Percentiles rank a stretch among this genome's conserved stretches.
Evolutionary conservation across 164 flowering plant genomes (phyloP).

Genomic region (Chloranthus sessilifolius): DNA sequence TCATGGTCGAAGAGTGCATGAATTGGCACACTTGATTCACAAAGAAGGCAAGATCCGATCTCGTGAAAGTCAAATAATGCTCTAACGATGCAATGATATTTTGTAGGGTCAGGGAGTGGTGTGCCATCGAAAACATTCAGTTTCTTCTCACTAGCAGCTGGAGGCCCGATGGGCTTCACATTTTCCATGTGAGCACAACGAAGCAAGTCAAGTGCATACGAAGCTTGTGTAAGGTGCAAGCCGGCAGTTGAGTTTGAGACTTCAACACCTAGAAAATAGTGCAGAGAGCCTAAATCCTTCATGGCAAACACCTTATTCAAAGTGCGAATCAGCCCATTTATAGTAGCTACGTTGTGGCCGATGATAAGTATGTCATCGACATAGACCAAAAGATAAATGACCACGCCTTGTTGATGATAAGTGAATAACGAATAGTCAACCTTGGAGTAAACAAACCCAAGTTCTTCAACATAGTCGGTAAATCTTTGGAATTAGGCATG

Average conservation of each 20-base stretch:
- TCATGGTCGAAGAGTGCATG: background rate
- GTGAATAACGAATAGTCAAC: background rate
- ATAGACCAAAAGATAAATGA: background rate
- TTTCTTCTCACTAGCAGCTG: background rate
- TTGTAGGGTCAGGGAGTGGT: background rate
- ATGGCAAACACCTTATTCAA: background rate
- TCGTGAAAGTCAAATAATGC: background rate
- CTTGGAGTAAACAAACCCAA: background rate
- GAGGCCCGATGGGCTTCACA: background rate
- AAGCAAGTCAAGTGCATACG: background rate
- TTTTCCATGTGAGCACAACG: background rate
- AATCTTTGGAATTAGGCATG: background rate
- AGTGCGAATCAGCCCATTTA: background rate
- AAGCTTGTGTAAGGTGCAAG: background rate
- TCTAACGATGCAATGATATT: background rate
- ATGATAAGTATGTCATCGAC: background rate
- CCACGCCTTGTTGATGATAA: background rate
- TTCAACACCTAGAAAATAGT: background rate
- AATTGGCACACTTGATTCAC: too few relatives aligned
- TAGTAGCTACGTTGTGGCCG: background rate
- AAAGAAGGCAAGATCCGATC: background rate
- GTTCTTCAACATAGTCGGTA: background rate
- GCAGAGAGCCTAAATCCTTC: background rate
- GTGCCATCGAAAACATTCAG: background rate
- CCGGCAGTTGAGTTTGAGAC: background rate